phyloP scores from a whole-genome alignment of 73 alveolate genomes.

The Tetrahymena malaccensis region DNA sequence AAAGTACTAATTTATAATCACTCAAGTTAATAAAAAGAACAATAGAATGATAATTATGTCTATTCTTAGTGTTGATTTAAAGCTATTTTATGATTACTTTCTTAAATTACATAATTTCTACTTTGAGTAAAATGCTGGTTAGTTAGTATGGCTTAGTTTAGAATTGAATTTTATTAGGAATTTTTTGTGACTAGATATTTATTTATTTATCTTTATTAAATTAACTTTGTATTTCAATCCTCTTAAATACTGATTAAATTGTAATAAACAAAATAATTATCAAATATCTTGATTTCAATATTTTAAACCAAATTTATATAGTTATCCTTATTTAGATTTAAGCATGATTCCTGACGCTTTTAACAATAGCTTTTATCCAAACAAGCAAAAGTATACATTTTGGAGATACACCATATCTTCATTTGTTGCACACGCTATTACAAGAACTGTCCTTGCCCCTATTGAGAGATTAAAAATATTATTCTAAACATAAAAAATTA shows the following conservation, averaged over 20 bases:
- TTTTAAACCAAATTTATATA: neutral
- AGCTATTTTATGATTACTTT: too few relatives aligned
- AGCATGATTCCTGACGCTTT: neutral
- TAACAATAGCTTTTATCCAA: neutral
- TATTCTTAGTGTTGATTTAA: too few relatives aligned
- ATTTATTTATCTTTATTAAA: too few relatives aligned
- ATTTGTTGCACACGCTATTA: neutral
- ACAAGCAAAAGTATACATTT: neutral
- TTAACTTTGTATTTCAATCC: neutral
- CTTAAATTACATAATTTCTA: neutral
- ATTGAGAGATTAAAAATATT: neutral
- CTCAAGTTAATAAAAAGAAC: too few relatives aligned
- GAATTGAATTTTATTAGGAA: neutral
- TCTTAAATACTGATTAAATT: neutral
- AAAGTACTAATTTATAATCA: too few relatives aligned
- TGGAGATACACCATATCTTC: neutral
- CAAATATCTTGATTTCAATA: neutral
- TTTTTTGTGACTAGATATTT: neutral
- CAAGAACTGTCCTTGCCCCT: neutral
- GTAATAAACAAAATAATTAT: neutral
- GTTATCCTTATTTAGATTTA: neutral
- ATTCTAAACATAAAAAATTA: neutral
- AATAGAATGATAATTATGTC: too few relatives aligned
- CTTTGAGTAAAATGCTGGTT: neutral
- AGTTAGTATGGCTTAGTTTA: neutral